These are phyloP conservation scores for Trametes maxima DNA, from an alignment of 768 basidiomycete genomes.

Conservation along the genomic window DNA sequence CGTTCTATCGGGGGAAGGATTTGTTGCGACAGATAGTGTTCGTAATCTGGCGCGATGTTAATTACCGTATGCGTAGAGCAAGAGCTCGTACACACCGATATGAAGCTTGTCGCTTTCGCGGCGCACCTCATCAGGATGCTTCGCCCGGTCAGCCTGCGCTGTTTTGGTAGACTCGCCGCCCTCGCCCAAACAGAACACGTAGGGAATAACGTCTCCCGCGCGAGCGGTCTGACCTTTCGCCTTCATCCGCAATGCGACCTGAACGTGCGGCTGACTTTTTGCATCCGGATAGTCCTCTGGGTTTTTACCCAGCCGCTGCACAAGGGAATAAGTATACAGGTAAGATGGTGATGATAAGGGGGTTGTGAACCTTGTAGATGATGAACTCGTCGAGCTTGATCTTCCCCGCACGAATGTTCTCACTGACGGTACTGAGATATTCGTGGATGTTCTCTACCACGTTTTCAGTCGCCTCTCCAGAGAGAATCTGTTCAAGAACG, in stretches of 20 bases:
- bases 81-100: constrained; percentile 59
- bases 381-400: constrained; percentile 92
- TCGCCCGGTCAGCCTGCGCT: constrained; percentile 87
- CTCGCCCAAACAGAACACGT: constrained; percentile 86
- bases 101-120: constrained; percentile 63
- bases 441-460: constrained; percentile 94
- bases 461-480: constrained; percentile 85
- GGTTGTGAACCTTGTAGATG: constrained; percentile 76
- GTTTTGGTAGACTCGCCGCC: constrained; percentile 71
- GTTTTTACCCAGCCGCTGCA: constrained; percentile 90
- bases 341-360: not conserved
- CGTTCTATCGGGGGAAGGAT: constrained; percentile 94
- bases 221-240: constrained; percentile 78
- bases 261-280: constrained; percentile 94
- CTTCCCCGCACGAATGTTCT: constrained; percentile 75
- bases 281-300: constrained; percentile 97
- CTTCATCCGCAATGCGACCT: constrained; percentile 92
- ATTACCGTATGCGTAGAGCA: not conserved
- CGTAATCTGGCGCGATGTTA: constrained; percentile 62
- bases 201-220: constrained; percentile 92
- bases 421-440: constrained; percentile 76
- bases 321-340: not conserved
- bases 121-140: constrained; percentile 91
- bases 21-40: constrained; percentile 89
- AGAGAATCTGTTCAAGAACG: constrained; percentile 87